Evolutionary conservation across 1,139 yeast species (phyloP), one percentile per base, ranked within the genome.

Genomic region (Candida gigantensis): DNA sequence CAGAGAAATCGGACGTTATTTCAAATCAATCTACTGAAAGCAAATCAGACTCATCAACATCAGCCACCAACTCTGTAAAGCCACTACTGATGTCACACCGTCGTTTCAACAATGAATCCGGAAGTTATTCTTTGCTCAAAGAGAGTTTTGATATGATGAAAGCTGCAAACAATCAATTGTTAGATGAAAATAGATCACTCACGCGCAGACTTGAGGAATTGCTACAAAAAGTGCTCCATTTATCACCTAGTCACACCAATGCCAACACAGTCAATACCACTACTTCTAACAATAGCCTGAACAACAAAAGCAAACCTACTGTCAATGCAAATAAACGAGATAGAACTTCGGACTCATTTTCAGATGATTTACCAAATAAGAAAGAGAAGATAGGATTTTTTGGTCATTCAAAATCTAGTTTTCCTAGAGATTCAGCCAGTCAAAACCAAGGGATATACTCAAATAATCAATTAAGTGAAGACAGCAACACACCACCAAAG

Each of bases 401-500:
- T 35, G 45, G 42, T 9, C 40, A 35, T 19, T 35, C 45, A 9
- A 40, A 40, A 28, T 28, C 36, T 6, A 36, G 42, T 27, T 42
- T 42, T 14, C 43, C 42, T 3, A 37, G 33, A 28, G 42, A 40
- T 32, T 37, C 40, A 14, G 39, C 39, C 4, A 38, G 42, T 35
- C 34, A 36, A 13, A 42, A 38, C 28, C 41, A 37, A 31, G 43
- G 45, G 25, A 40, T 42, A 33, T 39, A 42, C 24, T 42, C 42
- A 10, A 35, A 24, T 5, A 42, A 40, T 35, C 5, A 18, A 9
- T 12, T 24, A 9, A 8, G 7, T 15, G 24, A 34, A 6, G 36
- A 20, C 23, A 26, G 24, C 7, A 31, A 31, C 14, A 27, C 27
- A 5, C 35, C 21, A 19, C 32, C 35, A 13, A 39, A 39, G 29